Conservation (phyloP, 73 alveolate genomes). For the Paramecium caudatum region DNA sequence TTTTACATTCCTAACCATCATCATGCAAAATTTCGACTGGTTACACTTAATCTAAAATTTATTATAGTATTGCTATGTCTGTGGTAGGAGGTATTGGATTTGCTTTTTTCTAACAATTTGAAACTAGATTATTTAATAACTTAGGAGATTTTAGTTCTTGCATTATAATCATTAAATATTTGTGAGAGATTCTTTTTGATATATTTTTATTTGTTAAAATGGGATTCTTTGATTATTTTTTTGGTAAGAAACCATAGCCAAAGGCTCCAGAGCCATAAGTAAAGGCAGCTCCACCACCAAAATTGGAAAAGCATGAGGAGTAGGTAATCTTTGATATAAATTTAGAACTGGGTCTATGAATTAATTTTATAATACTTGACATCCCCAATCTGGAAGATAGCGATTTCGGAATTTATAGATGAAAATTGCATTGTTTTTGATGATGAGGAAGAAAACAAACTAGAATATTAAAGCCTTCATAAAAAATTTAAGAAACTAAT, state of each 20-base stretch:
- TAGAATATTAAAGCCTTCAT: slow-evolving; percentile 78
- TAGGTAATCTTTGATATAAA: neutral
- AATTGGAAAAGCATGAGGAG: neutral
- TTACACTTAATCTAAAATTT: neutral
- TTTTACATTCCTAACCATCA: slow-evolving; percentile 45
- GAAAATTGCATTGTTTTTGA: slow-evolving; percentile 92
- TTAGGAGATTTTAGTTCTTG: slow-evolving; percentile 55
- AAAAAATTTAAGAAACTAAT: slow-evolving; percentile 88
- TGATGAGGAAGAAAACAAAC: slow-evolving; percentile 93
- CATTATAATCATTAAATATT: slow-evolving; percentile 6
- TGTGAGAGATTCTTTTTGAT: neutral
- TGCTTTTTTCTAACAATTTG: neutral
- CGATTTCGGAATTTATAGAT: slow-evolving; percentile 77
- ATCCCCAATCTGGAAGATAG: slow-evolving; percentile 76
- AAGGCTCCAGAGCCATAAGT: neutral
- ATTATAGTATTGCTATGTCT: neutral
- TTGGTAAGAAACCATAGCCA: slow-evolving; percentile 29
- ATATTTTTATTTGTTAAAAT: neutral
- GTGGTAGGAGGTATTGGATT: neutral
- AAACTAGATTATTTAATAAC: slow-evolving; percentile 32
- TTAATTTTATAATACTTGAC: slow-evolving; percentile 60
- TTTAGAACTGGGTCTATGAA: slow-evolving; percentile 72
- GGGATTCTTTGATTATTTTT: slow-evolving; percentile 60
- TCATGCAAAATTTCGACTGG: slow-evolving; percentile 27
- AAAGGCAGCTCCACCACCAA: neutral